A percentile compares a stretch with the other conserved stretches of the same genome.
Conservation (phyloP, 768 basidiomycete species). For the Termitomyces sp. region DNA sequence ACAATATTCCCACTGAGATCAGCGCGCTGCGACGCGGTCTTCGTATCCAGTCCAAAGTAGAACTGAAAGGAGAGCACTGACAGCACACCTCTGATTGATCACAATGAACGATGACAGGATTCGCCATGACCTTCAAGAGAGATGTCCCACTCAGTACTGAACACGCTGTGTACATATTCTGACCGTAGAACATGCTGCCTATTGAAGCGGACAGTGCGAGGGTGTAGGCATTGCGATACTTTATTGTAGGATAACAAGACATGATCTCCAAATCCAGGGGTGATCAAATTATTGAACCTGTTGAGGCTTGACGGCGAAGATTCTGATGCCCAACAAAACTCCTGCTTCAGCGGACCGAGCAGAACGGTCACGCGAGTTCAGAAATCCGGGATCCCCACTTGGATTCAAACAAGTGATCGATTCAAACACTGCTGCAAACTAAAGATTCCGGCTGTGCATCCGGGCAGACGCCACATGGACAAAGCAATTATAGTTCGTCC, state of each 20-base stretch:
- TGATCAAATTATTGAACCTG: background rate
- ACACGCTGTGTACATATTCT: constrained; percentile 30
- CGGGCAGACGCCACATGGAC: background rate
- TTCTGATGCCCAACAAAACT: background rate
- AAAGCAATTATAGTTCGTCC: background rate
- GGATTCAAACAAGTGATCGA: background rate
- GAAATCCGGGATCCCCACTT: background rate
- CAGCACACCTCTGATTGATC: constrained; percentile 43
- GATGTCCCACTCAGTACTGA: background rate
- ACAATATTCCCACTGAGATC: constrained; percentile 46
- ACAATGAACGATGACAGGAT: background rate
- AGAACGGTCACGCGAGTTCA: background rate
- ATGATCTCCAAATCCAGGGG: background rate
- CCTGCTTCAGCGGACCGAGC: background rate
- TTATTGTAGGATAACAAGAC: constrained; percentile 2
- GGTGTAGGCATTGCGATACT: constrained; percentile 37
- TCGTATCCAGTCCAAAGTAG: constrained; percentile 40
- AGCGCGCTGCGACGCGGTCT: constrained; percentile 29
- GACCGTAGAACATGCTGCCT: constrained; percentile 45
- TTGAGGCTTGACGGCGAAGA: no score
- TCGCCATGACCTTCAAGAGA: background rate
- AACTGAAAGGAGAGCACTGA: constrained; percentile 38
- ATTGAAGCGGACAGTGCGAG: constrained; percentile 38
- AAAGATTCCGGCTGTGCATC: background rate
- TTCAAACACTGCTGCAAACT: background rate